Base-by-base conservation (phyloP, 2,329 filamentous ascomycete species). In the Fusarium graminum region DNA sequence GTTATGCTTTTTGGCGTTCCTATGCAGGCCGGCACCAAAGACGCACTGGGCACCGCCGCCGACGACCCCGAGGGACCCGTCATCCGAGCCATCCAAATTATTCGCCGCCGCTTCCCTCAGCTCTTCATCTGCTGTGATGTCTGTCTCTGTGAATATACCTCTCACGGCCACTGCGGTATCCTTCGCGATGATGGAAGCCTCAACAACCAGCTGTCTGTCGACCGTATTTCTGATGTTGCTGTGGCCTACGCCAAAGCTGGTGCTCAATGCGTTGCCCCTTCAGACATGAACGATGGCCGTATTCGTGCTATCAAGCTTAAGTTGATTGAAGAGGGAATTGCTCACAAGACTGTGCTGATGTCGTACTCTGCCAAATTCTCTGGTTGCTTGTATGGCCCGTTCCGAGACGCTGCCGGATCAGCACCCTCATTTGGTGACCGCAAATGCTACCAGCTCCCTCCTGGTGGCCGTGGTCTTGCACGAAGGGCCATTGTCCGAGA, bases 291-390 rank as follows among this genome's bases (percentile, higher is more conserved):
- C 77, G 95, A 99, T 77, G 95, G 95, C 28, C 91, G 95, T 68
- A 96, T 99, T 74, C 92, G 94, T 59, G 94, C 94, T 63, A 99
- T 99, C 79, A 99, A 99, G 85, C 86, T 97, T 52, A 98, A 97
- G 83, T 84, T 99, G 65, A 98, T 98, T 59, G 94, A 98, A 79
- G 90, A 93, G 59, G 94, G 94, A 52, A 92, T 98, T 71, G 91
- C 94, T 8, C 95, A 99, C 82, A 90, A 91, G 76, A 91, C 94
- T 13, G 86, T 97, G 53, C 85, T 99, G 63, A 98, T 99, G 95
- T 97, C 93, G 6, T 99, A 99, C 80, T 93, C 93, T 14, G 95
- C 95, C 74, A 99, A 99, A 78, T 99, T 99, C 81, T 94, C 92
- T 22, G 95, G 95, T 43, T 98, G 94, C 77, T 82, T 98, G 11